Evolutionary conservation across 192 early-diverging fungal genomes (phyloP).

Genomic region (Diversispora eburnea): DNA sequence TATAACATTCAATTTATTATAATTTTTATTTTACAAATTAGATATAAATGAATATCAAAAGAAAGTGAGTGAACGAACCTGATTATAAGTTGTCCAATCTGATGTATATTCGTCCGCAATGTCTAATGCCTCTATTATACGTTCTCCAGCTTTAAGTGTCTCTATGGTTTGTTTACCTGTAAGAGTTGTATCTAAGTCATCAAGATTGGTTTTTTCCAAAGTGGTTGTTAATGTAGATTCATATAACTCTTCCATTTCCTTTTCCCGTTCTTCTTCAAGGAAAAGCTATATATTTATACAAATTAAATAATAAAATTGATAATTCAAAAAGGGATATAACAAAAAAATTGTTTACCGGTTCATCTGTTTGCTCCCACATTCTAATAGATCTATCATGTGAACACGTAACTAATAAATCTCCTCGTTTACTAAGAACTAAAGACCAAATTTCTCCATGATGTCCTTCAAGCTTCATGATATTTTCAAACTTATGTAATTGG

Average conservation of each 20-base stretch:
- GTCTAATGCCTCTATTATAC: constrained; percentile 89
- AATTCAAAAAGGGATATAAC: neutral
- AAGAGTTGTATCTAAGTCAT: constrained; percentile 58
- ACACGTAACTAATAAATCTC: constrained; percentile 80
- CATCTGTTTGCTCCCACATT: constrained; percentile 95
- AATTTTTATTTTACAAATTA: neutral
- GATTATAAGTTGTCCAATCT: constrained; percentile 63
- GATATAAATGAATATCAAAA: neutral
- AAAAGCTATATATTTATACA: constrained; percentile 59
- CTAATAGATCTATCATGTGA: constrained; percentile 94
- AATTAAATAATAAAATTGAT: constrained; percentile 26
- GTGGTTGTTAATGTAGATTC: constrained; percentile 71
- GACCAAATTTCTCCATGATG: constrained; percentile 95
- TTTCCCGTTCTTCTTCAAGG: constrained; percentile 94
- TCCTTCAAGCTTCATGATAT: constrained; percentile 88
- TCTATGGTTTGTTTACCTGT: constrained; percentile 88
- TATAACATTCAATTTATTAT: neutral
- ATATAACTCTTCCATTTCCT: constrained; percentile 87
- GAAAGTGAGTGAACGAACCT: constrained; percentile 26
- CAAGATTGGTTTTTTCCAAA: constrained; percentile 53
- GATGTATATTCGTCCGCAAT: constrained; percentile 79
- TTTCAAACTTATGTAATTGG: constrained; percentile 63
- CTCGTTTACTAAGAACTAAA: constrained; percentile 84
- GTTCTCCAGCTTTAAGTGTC: constrained; percentile 94
- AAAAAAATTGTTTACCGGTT: constrained; percentile 48